Evolutionary conservation across 805 yeast genomes (phyloP).

Genomic region (Zygotorulaspora florentina): DNA sequence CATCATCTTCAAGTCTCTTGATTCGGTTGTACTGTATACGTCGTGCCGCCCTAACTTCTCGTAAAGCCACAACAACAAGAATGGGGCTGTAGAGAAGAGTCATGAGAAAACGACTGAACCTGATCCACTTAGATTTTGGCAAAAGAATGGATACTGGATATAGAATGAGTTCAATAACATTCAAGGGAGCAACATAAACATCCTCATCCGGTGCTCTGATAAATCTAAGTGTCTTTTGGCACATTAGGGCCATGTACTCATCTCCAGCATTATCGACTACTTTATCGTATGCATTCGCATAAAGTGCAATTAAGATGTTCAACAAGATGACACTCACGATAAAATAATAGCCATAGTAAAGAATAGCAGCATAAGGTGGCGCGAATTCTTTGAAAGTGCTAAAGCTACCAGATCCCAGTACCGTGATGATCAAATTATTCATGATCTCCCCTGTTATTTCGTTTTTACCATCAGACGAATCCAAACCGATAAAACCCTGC

Average conservation of each 20-base stretch:
- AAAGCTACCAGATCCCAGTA: conserved; percentile 72
- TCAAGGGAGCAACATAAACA: conserved; percentile 81
- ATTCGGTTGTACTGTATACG: conserved; percentile 68
- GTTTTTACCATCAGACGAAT: conserved; percentile 78
- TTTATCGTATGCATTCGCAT: conserved; percentile 76
- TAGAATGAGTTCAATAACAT: conserved; percentile 59
- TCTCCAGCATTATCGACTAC: conserved; percentile 80
- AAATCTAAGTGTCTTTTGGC: conserved; percentile 77
- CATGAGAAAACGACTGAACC: conserved; percentile 56
- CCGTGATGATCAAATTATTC: conserved; percentile 61
- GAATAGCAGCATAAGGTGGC: conserved; percentile 78
- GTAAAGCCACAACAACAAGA: conserved; percentile 53
- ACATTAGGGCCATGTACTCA: conserved; percentile 79
- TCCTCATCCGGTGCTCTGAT: conserved; percentile 85
- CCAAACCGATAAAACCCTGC: conserved; percentile 84
- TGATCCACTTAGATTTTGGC: conserved; percentile 28
- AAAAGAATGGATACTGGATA: conserved; percentile 43
- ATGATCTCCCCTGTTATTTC: conserved; percentile 67
- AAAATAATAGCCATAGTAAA: conserved; percentile 75
- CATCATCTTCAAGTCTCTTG: conserved; percentile 65
- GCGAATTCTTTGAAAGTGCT: conserved; percentile 66
- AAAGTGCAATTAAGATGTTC: conserved; percentile 80
- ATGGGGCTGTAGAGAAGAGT: conserved; percentile 64
- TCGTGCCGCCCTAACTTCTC: conserved; percentile 63
- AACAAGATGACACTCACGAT: conserved; percentile 69